Evolutionary conservation across 495 filamentous ascomycete species (phyloP).

Genomic region (Glarea lozoyensis): DNA sequence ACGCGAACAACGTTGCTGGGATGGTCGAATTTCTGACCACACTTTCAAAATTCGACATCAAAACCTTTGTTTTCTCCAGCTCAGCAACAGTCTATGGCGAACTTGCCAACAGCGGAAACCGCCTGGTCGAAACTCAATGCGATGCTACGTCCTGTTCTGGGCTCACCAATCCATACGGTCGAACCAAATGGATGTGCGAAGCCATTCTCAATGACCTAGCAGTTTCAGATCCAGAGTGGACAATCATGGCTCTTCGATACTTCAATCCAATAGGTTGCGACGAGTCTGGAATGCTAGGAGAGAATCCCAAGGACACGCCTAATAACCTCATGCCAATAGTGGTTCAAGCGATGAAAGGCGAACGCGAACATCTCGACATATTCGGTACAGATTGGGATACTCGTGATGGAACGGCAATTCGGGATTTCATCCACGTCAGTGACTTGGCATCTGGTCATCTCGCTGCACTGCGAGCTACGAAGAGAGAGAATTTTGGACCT

Average conservation of each 20-base stretch:
- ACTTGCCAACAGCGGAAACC: slow-evolving; percentile 40
- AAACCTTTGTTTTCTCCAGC: slow-evolving; percentile 57
- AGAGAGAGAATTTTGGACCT: slow-evolving; percentile 12
- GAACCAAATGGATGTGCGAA: slow-evolving; percentile 59
- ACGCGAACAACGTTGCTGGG: slow-evolving; percentile 57
- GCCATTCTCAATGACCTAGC: slow-evolving; percentile 56
- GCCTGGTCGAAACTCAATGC: slow-evolving; percentile 49
- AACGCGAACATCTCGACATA: slow-evolving; percentile 41
- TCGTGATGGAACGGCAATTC: slow-evolving; percentile 62
- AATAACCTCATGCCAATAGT: slow-evolving; percentile 56
- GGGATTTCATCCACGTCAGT: slow-evolving; percentile 55
- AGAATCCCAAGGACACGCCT: slow-evolving; percentile 49
- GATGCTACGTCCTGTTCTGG: slow-evolving; percentile 44
- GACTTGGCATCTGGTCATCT: slow-evolving; percentile 60
- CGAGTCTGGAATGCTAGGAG: slow-evolving; percentile 50
- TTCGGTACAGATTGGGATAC: slow-evolving; percentile 58
- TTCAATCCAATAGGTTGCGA: slow-evolving; percentile 62
- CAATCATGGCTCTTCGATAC: slow-evolving; percentile 54
- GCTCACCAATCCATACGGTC: slow-evolving; percentile 56
- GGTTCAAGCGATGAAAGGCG: slow-evolving; percentile 47
- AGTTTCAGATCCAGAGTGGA: slow-evolving; percentile 48
- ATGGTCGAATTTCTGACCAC: slow-evolving; percentile 48
- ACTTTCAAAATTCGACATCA: slow-evolving; percentile 49
- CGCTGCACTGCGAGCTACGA: slow-evolving; percentile 32
- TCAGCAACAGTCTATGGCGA: slow-evolving; percentile 57